Percentiles rank a stretch among this genome's conserved stretches.
Conservation (phyloP, 169 alveolate genomes). For the Cardiosporidium cionae region DNA sequence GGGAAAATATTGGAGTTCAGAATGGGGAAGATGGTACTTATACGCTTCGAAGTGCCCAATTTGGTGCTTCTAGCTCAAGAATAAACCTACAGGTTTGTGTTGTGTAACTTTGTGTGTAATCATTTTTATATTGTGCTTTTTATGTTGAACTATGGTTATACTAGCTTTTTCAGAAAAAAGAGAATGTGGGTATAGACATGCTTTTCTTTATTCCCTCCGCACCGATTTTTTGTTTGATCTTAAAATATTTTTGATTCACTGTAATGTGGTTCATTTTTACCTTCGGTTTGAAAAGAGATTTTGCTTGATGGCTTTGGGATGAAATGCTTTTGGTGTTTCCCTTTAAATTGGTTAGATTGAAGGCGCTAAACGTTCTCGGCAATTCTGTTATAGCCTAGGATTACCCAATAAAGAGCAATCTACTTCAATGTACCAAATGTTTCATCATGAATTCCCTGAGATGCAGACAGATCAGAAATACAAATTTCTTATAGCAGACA, state of each 20-base stretch:
- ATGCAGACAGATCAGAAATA: background rate
- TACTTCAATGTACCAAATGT: background rate
- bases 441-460: background rate
- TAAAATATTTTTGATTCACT: too few species aligned
- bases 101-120: background rate
- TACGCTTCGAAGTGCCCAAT: constrained; percentile 22
- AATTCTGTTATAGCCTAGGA: background rate
- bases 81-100: constrained; percentile 41
- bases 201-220: too few species aligned
- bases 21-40: constrained; percentile 30
- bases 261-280: too few species aligned
- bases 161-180: too few species aligned
- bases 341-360: background rate
- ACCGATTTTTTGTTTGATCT: too few species aligned
- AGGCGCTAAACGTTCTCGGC: background rate
- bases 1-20: constrained; percentile 44
- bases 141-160: too few species aligned
- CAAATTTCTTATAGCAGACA: background rate
- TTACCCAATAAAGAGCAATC: background rate
- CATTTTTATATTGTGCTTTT: too few species aligned
- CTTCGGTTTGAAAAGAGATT: too few species aligned
- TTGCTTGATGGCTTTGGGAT: too few species aligned
- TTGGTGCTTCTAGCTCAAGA: constrained; percentile 41
- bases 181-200: too few species aligned
- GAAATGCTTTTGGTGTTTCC: too few species aligned